phyloP scores from a whole-genome alignment of 257 asterid genomes.

The Striga asiatica region DNA sequence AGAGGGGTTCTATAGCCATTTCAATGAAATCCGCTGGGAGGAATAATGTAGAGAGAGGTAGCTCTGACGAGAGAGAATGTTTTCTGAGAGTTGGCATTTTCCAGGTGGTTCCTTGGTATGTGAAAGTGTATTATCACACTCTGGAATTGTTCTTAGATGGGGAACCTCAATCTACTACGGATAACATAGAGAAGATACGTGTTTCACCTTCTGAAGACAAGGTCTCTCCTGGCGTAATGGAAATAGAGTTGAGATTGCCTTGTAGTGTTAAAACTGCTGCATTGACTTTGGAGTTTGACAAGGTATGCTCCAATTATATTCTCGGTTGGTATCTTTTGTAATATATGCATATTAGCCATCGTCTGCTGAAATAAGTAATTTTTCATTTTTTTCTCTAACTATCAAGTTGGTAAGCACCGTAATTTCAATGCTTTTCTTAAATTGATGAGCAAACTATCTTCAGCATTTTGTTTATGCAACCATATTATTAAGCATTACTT shows the following conservation, averaged over 20 bases:
- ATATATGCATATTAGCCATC: background rate
- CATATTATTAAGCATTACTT: background rate
- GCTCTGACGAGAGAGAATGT: constrained; percentile 30
- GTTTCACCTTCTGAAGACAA: constrained; percentile 93
- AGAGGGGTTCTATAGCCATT: constrained; percentile 90
- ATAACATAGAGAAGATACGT: constrained; percentile 48
- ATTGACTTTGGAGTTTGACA: constrained; percentile 82
- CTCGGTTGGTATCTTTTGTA: background rate
- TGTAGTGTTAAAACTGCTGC: constrained; percentile 68
- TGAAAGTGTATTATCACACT: constrained; percentile 84
- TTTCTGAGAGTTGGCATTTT: constrained; percentile 56
- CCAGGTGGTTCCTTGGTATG: constrained; percentile 99
- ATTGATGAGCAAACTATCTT: constrained; percentile 1
- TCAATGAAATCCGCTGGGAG: constrained; percentile 46
- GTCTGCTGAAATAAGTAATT: background rate
- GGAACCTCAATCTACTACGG: constrained; percentile 36
- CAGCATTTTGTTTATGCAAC: constrained; percentile 8
- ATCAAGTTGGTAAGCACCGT: too few species aligned
- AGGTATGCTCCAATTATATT: constrained; percentile 39
- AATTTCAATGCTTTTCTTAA: too few species aligned
- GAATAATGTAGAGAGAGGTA: constrained; percentile 22
- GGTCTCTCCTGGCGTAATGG: constrained; percentile 92
- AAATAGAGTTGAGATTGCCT: constrained; percentile 60
- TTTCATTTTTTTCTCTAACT: too few species aligned
- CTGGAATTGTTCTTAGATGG: constrained; percentile 64